Base-by-base conservation (phyloP, 1,284 basidiomycete genomes). In the Melampsora larici-populina region DNA sequence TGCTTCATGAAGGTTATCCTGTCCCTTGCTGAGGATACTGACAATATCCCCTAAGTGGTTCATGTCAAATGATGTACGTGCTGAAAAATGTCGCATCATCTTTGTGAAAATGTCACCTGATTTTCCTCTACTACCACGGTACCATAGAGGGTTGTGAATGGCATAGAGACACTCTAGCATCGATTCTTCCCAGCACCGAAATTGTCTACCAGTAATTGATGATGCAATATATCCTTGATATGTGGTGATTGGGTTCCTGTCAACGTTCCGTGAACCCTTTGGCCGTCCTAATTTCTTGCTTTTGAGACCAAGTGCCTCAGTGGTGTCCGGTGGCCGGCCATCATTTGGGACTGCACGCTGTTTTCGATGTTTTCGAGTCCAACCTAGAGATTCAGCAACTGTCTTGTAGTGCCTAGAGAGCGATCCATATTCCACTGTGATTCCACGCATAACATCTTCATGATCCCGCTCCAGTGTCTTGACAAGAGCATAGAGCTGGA, bases 341-440 rank as follows among this genome's bases (percentile, higher is more conserved):
- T 36, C 9, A 9, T 36, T 36, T 3, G 36, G 36, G 9, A 36
- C 36, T 36, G 36, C 3, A 36, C 36, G 9, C 36, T 36, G 36
- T 36, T 40, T 26, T 66, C n/a, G 26, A 40, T 33, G 26, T 66
- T 31, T n/a, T 49, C 36, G 29, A 33, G 18, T 48, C 66, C 66
- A 68, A n/a, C 63, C 63, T 18, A 65, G 36, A 21, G 63, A 65
- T 29, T 65, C 43, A 26, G 66, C n/a, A 8, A 40, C 17, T 21
- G 29, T 48, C 15, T 48, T 43, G 29, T 68, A 26, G 24, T 40
- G n/a, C 3, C 26, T 46, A 36, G 36, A 36, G 26, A 24, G 66
- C 1, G 33, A 3, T 21, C 67, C 67, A 46, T 69, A 69, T 26
- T 69, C 67, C 15, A 69, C 55, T 8, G 67, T 51, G 21, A 69